Evolutionary conservation across 768 basidiomycete species (phyloP).

Genomic region (Coprinopsis marcescibilis): DNA sequence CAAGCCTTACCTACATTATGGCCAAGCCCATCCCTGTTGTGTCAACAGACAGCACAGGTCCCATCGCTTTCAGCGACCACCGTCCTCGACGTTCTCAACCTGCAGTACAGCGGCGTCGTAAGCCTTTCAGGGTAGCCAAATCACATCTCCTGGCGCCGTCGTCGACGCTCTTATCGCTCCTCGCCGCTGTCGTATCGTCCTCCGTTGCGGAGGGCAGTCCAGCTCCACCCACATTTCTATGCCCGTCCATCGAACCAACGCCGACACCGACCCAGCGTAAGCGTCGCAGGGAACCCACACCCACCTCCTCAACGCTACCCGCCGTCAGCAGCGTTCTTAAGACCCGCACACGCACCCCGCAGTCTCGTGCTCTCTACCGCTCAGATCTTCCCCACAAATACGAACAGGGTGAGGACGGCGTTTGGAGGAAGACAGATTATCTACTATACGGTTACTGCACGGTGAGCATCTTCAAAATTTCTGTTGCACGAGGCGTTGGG

Average conservation of each 20-base stretch:
- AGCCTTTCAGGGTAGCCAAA: constrained; percentile 12
- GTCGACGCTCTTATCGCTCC: constrained; percentile 44
- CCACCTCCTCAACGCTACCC: constrained; percentile 12
- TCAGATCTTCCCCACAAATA: constrained; percentile 53
- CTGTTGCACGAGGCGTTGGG: constrained; percentile 4
- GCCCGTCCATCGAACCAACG: constrained; percentile 37
- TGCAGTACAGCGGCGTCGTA: constrained; percentile 18
- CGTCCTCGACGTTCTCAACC: constrained; percentile 9
- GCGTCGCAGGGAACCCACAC: constrained; percentile 10
- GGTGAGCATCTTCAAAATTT: constrained; percentile 30
- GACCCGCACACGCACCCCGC: background rate
- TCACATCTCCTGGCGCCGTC: constrained; percentile 35
- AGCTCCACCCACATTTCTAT: constrained; percentile 55
- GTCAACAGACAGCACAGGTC: constrained; percentile 20
- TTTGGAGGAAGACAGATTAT: constrained; percentile 56
- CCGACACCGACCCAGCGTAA: constrained; percentile 2
- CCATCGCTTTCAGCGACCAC: constrained; percentile 15
- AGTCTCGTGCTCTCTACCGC: constrained; percentile 13
- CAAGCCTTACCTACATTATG: constrained; percentile 41
- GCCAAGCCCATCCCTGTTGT: constrained; percentile 47
- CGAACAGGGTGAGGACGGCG: constrained; percentile 43
- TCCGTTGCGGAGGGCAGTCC: constrained; percentile 43
- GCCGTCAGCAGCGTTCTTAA: no score
- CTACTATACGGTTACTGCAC: constrained; percentile 62
- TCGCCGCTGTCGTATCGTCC: constrained; percentile 52